Evolutionary conservation across 176 grass and related monocot species (phyloP).

Genomic region (Bonia amplexicaulis): DNA sequence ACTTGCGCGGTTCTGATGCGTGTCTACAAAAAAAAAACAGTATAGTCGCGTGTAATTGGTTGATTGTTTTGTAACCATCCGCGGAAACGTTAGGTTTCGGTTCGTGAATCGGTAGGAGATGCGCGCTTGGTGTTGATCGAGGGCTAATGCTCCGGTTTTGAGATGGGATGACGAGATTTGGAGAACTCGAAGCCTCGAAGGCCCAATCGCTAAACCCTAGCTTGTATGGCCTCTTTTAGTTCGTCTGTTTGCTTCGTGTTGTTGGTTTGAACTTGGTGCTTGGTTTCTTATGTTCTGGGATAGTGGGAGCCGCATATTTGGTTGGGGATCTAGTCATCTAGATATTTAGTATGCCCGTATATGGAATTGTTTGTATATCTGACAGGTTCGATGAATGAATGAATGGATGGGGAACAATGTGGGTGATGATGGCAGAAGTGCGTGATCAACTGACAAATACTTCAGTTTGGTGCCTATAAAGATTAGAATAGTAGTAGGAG

Average conservation of each 20-base stretch:
- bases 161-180: not conserved
- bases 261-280: not conserved
- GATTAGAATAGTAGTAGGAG: not conserved
- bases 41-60: not conserved
- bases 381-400: not conserved
- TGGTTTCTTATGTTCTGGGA: not conserved
- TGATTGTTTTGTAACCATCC: not conserved
- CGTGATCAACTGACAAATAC: not conserved
- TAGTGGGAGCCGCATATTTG: not conserved
- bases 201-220: conserved; percentile 18
- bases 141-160: not conserved
- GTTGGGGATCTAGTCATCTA: not conserved
- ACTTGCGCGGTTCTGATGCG: not conserved
- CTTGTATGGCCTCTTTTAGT: not conserved
- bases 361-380: not conserved
- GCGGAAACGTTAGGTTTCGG: not conserved
- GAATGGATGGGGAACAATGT: not conserved
- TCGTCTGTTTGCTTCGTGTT: not conserved
- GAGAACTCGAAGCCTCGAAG: not conserved
- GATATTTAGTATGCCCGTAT: not conserved
- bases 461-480: not conserved
- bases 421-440: not conserved
- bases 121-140: not conserved
- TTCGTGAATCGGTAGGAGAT: conserved; percentile 10
- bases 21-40: not conserved